Conservation (phyloP, 805 yeast genomes). For the Ogataea degrootiae region DNA sequence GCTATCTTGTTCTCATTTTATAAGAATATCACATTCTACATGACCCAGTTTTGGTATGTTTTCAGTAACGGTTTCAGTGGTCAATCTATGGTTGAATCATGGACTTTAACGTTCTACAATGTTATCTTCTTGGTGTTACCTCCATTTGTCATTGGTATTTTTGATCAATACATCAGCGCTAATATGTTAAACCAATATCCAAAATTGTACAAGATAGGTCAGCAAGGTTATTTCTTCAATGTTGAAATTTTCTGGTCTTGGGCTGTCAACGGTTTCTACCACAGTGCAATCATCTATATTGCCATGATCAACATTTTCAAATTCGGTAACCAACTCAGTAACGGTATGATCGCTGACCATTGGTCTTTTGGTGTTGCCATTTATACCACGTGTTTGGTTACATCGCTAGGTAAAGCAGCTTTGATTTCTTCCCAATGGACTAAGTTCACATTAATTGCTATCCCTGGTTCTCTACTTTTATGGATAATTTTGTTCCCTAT, state of each 20-base stretch:
- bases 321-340: conserved; percentile 57
- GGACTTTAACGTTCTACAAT: conserved; percentile 96
- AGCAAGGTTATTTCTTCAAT: conserved; percentile 81
- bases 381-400: conserved; percentile 80
- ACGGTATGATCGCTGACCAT: conserved; percentile 74
- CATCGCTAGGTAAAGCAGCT: conserved; percentile 94
- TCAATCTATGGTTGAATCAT: conserved; percentile 91
- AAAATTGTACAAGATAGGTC: conserved; percentile 87
- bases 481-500: conserved; percentile 88
- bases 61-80: conserved; percentile 91
- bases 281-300: conserved; percentile 78
- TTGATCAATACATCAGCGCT: conserved; percentile 94
- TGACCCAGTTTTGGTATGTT: conserved; percentile 98
- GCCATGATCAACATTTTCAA: conserved; percentile 65
- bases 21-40: conserved; percentile 90
- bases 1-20: conserved; percentile 94
- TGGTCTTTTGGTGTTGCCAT: conserved; percentile 96
- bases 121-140: conserved; percentile 93
- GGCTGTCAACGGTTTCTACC: conserved; percentile 94
- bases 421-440: conserved; percentile 92
- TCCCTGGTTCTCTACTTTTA: conserved; percentile 85
- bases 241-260: conserved; percentile 95
- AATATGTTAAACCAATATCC: conserved; percentile 88
- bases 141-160: conserved; percentile 92
- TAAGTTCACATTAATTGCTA: conserved; percentile 82